Conservation (phyloP, 495 filamentous ascomycete species). For the Paragyromitra xinjiangensis region DNA sequence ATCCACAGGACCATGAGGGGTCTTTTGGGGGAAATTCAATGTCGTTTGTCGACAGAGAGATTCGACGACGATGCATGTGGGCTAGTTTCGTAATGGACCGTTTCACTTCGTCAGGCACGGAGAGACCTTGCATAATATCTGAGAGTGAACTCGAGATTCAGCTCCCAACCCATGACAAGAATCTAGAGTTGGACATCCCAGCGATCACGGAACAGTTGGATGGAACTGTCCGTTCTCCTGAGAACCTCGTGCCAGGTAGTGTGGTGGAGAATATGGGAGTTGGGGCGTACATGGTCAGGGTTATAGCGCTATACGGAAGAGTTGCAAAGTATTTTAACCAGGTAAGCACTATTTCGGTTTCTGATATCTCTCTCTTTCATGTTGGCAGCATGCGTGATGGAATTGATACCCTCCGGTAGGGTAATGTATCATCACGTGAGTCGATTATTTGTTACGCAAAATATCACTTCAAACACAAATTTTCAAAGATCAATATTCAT, state of each 20-base stretch:
- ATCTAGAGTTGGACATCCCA: conserved; percentile 89
- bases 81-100: conserved; percentile 96
- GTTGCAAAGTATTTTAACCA: conserved; percentile 91
- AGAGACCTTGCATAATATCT: conserved; percentile 88
- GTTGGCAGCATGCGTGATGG: conserved; percentile 5
- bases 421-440: conserved; percentile 21
- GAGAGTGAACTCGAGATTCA: conserved; percentile 89
- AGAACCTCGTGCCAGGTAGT: conserved; percentile 66
- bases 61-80: conserved; percentile 95
- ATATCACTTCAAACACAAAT: background rate
- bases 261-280: conserved; percentile 91
- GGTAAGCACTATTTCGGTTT: conserved; percentile 40
- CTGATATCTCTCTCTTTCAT: background rate
- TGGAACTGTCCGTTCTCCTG: conserved; percentile 72
- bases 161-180: conserved; percentile 86
- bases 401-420: conserved; percentile 36
- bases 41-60: conserved; percentile 91
- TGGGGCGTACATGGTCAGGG: conserved; percentile 86
- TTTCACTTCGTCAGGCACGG: conserved; percentile 94
- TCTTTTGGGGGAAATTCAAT: conserved; percentile 62
- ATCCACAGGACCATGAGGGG: conserved; percentile 61
- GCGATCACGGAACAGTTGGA: conserved; percentile 86
- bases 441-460: conserved; percentile 1
- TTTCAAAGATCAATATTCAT: background rate
- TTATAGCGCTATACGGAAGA: conserved; percentile 86